A percentile compares a stretch with the other conserved stretches of the same genome.
These are phyloP conservation scores for Crithidia bombi DNA, from an alignment of 208 protist species.

Conservation along the genomic window DNA sequence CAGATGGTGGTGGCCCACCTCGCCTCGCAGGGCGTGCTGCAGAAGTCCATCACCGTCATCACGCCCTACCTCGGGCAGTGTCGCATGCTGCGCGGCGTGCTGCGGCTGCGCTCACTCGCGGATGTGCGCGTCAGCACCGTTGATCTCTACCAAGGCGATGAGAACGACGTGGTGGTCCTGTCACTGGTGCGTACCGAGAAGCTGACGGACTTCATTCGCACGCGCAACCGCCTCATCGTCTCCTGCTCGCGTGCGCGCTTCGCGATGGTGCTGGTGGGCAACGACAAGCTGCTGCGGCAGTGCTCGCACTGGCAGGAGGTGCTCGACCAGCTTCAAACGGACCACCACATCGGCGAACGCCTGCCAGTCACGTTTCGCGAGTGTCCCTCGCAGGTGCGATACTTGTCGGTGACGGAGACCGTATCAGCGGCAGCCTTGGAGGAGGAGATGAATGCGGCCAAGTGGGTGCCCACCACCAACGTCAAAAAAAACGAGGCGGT, in stretches of 20 bases:
- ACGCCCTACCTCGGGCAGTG: conserved; percentile 95
- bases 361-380: conserved; percentile 71
- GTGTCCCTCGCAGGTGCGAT: conserved; percentile 34
- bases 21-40: conserved; percentile 81
- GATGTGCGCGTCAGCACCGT: conserved; percentile 91
- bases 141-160: conserved; percentile 96
- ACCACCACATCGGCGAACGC: conserved; percentile 61
- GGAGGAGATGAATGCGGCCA: conserved; percentile 30
- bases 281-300: conserved; percentile 75
- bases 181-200: conserved; percentile 94
- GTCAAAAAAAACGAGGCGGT: too few species aligned
- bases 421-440: conserved; percentile 40
- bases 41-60: conserved; percentile 92
- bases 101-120: conserved; percentile 69
- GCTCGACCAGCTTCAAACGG: conserved; percentile 57
- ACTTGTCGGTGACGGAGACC: conserved; percentile 35
- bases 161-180: conserved; percentile 95
- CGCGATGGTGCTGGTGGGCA: conserved; percentile 90
- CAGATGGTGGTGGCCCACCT: conserved; percentile 75
- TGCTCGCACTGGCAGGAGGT: conserved; percentile 78
- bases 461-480: neutral
- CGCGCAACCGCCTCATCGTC: conserved; percentile 95
- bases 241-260: conserved; percentile 93
- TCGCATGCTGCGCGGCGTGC: conserved; percentile 71
- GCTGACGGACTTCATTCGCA: conserved; percentile 94